Conservation (phyloP, 2,329 filamentous ascomycete genomes). For the Gremmenia infestans region DNA sequence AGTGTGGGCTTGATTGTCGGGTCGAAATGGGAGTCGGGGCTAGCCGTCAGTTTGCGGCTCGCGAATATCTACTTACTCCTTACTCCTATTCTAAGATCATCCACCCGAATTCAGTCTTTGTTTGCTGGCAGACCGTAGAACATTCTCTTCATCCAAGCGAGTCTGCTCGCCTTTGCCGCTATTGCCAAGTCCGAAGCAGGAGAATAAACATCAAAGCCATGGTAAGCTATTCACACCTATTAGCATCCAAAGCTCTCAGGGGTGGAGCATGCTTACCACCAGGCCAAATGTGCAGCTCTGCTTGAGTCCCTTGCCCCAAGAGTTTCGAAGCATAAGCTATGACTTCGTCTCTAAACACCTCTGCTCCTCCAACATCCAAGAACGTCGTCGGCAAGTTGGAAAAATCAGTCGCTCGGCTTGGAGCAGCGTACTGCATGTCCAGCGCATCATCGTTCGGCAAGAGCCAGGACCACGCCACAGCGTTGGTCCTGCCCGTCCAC, state of each 20-base stretch:
- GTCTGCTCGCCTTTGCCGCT: not conserved
- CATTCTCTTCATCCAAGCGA: not conserved
- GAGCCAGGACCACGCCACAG: slow-evolving; percentile 31
- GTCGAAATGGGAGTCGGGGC: too few species aligned
- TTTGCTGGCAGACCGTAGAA: not conserved
- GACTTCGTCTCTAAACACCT: slow-evolving; percentile 34
- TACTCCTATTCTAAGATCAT: not conserved
- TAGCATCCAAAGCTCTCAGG: not conserved
- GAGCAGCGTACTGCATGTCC: slow-evolving; percentile 30
- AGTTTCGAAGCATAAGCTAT: slow-evolving; percentile 32
- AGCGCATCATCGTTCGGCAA: slow-evolving; percentile 25
- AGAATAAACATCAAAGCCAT: not conserved
- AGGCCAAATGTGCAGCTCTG: slow-evolving; percentile 35
- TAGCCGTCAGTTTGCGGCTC: too few species aligned
- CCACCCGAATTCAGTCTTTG: not conserved
- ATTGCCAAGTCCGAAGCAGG: not conserved
- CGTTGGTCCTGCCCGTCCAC: slow-evolving; percentile 30
- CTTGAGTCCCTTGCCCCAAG: slow-evolving; percentile 31
- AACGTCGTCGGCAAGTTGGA: slow-evolving; percentile 30
- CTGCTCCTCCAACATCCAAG: slow-evolving; percentile 33
- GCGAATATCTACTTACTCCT: too few species aligned
- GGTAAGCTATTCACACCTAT: not conserved
- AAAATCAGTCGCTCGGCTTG: slow-evolving; percentile 29
- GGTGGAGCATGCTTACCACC: slow-evolving; percentile 14
- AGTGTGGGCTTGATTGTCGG: too few species aligned